Percentiles rank a stretch among this genome's conserved stretches.
Conservation (phyloP, 495 filamentous ascomycete species). For the Astrocystis sublimbata region DNA sequence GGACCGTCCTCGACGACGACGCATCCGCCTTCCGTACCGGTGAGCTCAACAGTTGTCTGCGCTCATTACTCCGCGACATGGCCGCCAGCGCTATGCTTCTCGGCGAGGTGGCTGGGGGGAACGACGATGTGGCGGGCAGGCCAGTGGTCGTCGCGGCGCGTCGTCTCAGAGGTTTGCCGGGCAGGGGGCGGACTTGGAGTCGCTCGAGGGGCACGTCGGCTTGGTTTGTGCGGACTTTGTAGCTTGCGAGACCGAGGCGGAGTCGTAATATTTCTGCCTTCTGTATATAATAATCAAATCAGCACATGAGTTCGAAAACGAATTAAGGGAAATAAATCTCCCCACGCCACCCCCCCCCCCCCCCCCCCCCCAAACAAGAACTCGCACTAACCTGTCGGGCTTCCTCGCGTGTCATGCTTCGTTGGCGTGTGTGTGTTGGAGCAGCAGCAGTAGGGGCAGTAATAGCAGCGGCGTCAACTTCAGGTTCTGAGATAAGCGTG, state of each 20-base stretch:
- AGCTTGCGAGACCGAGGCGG: constrained; percentile 51
- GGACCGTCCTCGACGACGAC: background rate
- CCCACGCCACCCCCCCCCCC: background rate
- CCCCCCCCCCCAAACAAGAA: background rate
- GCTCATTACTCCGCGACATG: background rate
- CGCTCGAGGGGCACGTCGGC: constrained; percentile 49
- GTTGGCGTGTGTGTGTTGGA: constrained; percentile 12
- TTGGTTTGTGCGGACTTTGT: constrained; percentile 56
- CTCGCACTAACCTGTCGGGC: constrained; percentile 39
- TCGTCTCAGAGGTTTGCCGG: background rate
- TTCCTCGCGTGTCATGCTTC: constrained; percentile 42
- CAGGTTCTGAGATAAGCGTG: constrained; percentile 43
- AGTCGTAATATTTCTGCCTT: constrained; percentile 53
- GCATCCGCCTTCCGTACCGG: background rate
- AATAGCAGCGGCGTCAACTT: constrained; percentile 26
- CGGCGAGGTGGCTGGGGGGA: constrained; percentile 3
- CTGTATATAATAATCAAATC: constrained; percentile 30
- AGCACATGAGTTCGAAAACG: constrained; percentile 1
- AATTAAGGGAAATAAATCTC: background rate
- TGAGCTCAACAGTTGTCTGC: constrained; percentile 4
- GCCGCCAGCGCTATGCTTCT: background rate
- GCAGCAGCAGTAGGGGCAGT: constrained; percentile 8
- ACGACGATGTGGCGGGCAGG: constrained; percentile 4
- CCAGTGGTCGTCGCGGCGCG: constrained; percentile 7
- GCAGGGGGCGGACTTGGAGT: constrained; percentile 34